A percentile compares a stretch with the other conserved stretches of the same genome.
phyloP scores from a whole-genome alignment of 148 eudicot species.

The Euryodendron excelsum region DNA sequence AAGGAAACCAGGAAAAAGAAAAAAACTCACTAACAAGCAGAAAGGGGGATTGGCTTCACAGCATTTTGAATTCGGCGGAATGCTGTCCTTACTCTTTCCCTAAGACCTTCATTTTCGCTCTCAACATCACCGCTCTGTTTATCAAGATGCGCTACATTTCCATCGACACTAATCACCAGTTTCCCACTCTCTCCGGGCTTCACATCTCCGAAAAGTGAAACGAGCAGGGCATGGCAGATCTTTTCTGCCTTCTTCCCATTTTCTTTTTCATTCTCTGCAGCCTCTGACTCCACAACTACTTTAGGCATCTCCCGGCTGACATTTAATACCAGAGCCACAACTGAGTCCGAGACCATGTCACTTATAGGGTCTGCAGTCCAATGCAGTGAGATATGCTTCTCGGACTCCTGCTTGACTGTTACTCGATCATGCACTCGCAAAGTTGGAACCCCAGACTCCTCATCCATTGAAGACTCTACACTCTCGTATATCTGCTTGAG shows the following conservation, averaged over 20 bases:
- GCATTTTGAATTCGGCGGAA: conserved; percentile 60
- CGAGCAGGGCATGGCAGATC: conserved; percentile 62
- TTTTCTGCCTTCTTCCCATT: conserved; percentile 67
- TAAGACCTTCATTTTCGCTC: conserved; percentile 74
- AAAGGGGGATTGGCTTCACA: conserved; percentile 70
- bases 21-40: conserved; percentile 27
- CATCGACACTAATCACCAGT: conserved; percentile 72
- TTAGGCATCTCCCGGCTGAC: conserved; percentile 83
- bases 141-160: conserved; percentile 65
- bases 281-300: conserved; percentile 68
- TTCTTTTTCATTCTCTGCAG: conserved; percentile 50
- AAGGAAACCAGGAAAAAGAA: neutral
- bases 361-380: conserved; percentile 88
- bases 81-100: conserved; percentile 71
- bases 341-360: conserved; percentile 93
- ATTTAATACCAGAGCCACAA: conserved; percentile 80
- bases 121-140: conserved; percentile 78
- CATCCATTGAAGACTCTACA: conserved; percentile 61
- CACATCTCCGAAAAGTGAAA: conserved; percentile 82
- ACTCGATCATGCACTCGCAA: conserved; percentile 69
- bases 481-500: conserved; percentile 86
- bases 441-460: conserved; percentile 56
- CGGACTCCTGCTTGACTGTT: conserved; percentile 74
- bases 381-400: conserved; percentile 74
- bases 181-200: conserved; percentile 68